These are phyloP conservation scores for Begonia loranthoides DNA, from an alignment of 306 rosid genomes.

Conservation along the genomic window DNA sequence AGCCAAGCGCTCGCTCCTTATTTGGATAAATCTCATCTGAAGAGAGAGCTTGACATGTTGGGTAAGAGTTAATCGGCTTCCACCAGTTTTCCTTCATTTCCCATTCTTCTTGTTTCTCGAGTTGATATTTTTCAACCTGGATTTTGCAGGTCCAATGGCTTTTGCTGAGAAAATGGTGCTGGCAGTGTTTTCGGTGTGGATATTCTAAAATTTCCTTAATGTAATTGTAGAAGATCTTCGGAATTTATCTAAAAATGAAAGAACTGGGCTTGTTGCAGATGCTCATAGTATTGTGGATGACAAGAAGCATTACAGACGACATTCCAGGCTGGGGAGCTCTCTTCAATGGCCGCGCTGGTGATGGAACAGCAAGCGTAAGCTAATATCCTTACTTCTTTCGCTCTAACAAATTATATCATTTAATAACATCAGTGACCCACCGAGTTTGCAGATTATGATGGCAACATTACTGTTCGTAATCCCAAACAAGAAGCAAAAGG, in stretches of 20 bases:
- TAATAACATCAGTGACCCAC: not conserved
- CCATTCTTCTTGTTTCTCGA: not conserved
- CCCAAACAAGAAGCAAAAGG: conserved; percentile 61
- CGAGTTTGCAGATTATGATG: conserved; percentile 44
- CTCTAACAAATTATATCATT: not conserved
- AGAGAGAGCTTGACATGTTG: conserved; percentile 55
- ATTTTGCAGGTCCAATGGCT: conserved; percentile 57
- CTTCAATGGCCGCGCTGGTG: conserved; percentile 66
- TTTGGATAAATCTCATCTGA: conserved; percentile 53
- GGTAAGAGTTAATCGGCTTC: conserved; percentile 24
- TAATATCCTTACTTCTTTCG: not conserved
- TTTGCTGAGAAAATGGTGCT: conserved; percentile 87
- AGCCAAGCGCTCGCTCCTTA: conserved; percentile 37
- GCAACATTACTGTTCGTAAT: conserved; percentile 72
- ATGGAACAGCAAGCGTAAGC: conserved; percentile 84
- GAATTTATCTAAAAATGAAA: not conserved
- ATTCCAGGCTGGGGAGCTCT: conserved; percentile 89
- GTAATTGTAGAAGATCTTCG: not conserved
- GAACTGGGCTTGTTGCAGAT: conserved; percentile 19
- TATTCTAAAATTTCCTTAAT: not conserved
- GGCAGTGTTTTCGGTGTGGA: conserved; percentile 53
- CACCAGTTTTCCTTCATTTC: not conserved
- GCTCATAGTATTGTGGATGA: conserved; percentile 78
- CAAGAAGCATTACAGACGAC: conserved; percentile 73
- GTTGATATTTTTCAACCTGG: not conserved